Evolutionary conservation across 2,329 filamentous ascomycete species (phyloP).

Genomic region (Trichophyton schoenleinii): DNA sequence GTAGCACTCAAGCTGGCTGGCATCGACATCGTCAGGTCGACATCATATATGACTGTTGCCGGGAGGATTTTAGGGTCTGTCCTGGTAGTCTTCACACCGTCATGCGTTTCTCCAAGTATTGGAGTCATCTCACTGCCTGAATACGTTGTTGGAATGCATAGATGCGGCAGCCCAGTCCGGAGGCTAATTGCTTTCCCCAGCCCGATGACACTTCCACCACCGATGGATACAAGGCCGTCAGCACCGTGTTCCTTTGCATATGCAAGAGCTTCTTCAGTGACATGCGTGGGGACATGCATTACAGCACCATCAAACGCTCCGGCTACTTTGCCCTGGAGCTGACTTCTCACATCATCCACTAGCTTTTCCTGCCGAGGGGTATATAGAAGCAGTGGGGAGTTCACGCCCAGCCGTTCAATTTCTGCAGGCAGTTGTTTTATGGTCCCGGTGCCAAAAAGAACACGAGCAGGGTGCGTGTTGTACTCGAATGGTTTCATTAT

Average conservation of each 20-base stretch:
- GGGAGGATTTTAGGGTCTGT: conserved; percentile 49
- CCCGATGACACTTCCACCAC: conserved; percentile 50
- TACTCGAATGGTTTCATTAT: conserved; percentile 37
- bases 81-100: conserved; percentile 46
- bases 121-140: conserved; percentile 53
- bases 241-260: conserved; percentile 35
- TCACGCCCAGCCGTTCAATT: conserved; percentile 34
- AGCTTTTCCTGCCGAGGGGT: conserved; percentile 41
- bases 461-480: conserved; percentile 40
- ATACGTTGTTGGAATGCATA: conserved; percentile 51
- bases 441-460: conserved; percentile 46
- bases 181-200: conserved; percentile 48
- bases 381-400: conserved; percentile 44
- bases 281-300: conserved; percentile 50
- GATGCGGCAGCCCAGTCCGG: conserved; percentile 43
- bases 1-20: conserved; percentile 42
- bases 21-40: conserved; percentile 49
- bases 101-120: conserved; percentile 49
- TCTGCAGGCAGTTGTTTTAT: conserved; percentile 38
- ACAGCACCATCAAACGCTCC: conserved; percentile 45
- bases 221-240: conserved; percentile 48
- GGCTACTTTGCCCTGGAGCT: conserved; percentile 37
- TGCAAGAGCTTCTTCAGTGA: conserved; percentile 46
- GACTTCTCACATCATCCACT: conserved; percentile 33
- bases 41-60: conserved; percentile 51